Base-by-base conservation (phyloP, 176 grass and related monocot genomes). In the Thinopyrum elongatum region DNA sequence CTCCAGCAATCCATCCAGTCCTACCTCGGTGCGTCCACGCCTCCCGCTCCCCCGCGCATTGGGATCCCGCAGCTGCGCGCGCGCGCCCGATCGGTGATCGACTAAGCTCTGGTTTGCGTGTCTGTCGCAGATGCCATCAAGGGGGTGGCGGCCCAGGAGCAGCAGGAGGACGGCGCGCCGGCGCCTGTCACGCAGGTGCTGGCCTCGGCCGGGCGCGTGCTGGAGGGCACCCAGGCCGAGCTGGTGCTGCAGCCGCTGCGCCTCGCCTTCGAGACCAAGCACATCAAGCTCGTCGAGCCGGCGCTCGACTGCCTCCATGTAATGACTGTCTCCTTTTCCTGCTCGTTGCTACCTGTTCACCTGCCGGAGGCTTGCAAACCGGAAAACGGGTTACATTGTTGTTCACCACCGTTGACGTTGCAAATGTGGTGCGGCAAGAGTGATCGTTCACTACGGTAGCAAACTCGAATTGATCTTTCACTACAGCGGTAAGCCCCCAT, bases 221-320 rank as follows among this genome's bases (percentile, higher is more conserved):
- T 99, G 58, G 94, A 99, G 62, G 90, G 90, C 42, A 83, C 86
- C 19, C 97, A 99, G 81, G 92, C 97, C 84, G 97, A 99, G 77
- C 90, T 99, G 57, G 84, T 99, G 82, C 88, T 99, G 86, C 94
- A 99, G 84, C 97, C 97, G 8, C 90, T 96, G 27, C 93, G 97
- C 88, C 94, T 99, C 79, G 94, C 94, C 82, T 94, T 96, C 85
- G 94, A 99, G 81, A 91, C 90, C 65, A 99, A 99, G 88, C 91
- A 94, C 88, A 71, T 96, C 83, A 99, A 99, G 88, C 93, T 99
- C 77, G 90, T 94, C 55, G 93, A 99, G 83, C 97, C 92, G 64
- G 97, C 94, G 62, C 97, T 99, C 70, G 97, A 99, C 76, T 99
- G 92, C 85, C 92, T 99, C 76, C 97, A 96, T 86, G 97, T 98